Evolutionary conservation across 202 grass and related monocot species (phyloP).

Genomic region (Brachypodium distachyon): DNA sequence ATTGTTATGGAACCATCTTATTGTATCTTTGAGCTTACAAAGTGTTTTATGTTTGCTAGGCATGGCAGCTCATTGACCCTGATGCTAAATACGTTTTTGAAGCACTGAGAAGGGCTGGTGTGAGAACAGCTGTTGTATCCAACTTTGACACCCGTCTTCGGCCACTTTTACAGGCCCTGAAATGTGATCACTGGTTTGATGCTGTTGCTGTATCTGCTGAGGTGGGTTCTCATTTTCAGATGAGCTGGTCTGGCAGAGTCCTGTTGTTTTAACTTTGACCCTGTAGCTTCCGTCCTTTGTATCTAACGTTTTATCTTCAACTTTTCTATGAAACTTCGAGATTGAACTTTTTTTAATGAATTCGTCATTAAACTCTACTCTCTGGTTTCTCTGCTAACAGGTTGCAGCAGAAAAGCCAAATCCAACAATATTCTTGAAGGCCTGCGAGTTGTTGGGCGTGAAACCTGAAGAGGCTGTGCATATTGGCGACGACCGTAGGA

Average conservation of each 20-base stretch:
- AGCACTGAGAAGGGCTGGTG: slow-evolving; percentile 78
- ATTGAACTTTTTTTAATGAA: too few species aligned
- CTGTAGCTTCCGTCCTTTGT: not conserved
- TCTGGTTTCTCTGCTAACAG: slow-evolving; percentile 19
- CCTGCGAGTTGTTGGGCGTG: slow-evolving; percentile 71
- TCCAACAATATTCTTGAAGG: slow-evolving; percentile 95
- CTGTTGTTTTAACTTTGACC: not conserved
- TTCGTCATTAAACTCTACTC: not conserved
- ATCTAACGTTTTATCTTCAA: not conserved
- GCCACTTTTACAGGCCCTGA: slow-evolving; percentile 78
- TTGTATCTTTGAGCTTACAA: slow-evolving; percentile 17
- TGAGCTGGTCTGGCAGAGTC: not conserved
- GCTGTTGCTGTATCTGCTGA: slow-evolving; percentile 87
- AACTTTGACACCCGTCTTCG: slow-evolving; percentile 94
- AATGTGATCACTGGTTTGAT: slow-evolving; percentile 92
- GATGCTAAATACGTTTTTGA: slow-evolving; percentile 75
- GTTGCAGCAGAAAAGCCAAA: slow-evolving; percentile 95
- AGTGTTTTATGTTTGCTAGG: slow-evolving; percentile 45
- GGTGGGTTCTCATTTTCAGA: slow-evolving; percentile 33
- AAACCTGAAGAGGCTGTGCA: slow-evolving; percentile 92
- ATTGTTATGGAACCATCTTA: not conserved
- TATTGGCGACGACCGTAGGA: slow-evolving; percentile 92
- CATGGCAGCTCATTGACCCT: slow-evolving; percentile 83
- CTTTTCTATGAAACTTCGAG: too few species aligned
- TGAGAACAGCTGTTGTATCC: slow-evolving; percentile 85